Evolutionary conservation across 306 rosid species (phyloP), one percentile per base, ranked within the genome.

Genomic region (Mimosa pudica): DNA sequence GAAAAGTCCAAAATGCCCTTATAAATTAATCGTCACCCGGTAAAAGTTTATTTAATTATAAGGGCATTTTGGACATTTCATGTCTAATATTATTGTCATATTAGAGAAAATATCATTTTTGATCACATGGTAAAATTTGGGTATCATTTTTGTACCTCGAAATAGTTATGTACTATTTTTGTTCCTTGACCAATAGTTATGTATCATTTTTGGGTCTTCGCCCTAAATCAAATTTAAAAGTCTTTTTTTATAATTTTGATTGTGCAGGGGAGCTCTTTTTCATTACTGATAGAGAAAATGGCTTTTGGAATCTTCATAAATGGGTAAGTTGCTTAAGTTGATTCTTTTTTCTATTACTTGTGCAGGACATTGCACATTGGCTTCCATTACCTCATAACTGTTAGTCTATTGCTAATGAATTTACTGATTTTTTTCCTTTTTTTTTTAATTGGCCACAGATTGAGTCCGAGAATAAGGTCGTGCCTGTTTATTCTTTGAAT

Each of bases 281-380:
- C 82, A 84, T 95, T 70, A 90, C 99, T 5, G 99, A 95, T 81
- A 91, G 92, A 68, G 79, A 76, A 63, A 84, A 79, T 89, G 99
- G 99, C 42, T 95, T 88, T 77, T 95, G 99, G 98, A 95, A 95
- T 87, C 83, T 95, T 78, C 87, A 90, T 82, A 93, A 91, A 93
- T 95, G 99, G 98, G 99, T 95, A 88, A 85, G 70, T 68, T 85
- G 61, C 67, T 16, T 88, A 86, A 72, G 55, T 24, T 24, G 30
- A 24, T 85, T 69, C 67, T 12, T 77, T n/a, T 36, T 47, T 57
- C 16, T 33, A 20, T 14, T 30, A 49, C 73, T 84, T 44, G 71
- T 60, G 12, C 73, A 44, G 57, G n/a, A 77, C 74, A 16, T 61
- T 32, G 24, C 17, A 17, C 47, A 0, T 2, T 63, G 38, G 47